These are phyloP conservation scores for Claviceps lovelessii DNA, from an alignment of 2,329 filamentous ascomycete species.

Conservation along the genomic window DNA sequence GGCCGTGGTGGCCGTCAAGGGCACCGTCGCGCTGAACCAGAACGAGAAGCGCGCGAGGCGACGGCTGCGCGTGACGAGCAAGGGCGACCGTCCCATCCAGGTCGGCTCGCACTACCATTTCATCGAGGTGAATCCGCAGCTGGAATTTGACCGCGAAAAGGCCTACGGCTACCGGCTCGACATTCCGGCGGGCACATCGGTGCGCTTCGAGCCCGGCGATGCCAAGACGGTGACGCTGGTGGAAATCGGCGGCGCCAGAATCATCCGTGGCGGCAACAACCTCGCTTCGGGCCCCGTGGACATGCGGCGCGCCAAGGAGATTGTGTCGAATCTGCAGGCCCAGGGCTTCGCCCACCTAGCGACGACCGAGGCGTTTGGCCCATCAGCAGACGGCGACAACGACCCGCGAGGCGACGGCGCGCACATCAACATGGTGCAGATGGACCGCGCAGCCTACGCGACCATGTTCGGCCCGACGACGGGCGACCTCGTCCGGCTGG, in stretches of 20 bases:
- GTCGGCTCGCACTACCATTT: slow-evolving; percentile 95
- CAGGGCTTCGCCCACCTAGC: slow-evolving; percentile 60
- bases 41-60: slow-evolving; percentile 60
- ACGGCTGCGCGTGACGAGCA: slow-evolving; percentile 64
- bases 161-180: slow-evolving; percentile 80
- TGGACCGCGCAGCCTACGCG: slow-evolving; percentile 67
- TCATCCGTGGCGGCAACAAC: slow-evolving; percentile 74
- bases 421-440: slow-evolving; percentile 47
- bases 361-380: background rate
- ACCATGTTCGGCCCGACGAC: slow-evolving; percentile 89
- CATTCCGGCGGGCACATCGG: slow-evolving; percentile 79
- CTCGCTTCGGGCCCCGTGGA: slow-evolving; percentile 64
- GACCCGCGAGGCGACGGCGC: slow-evolving; percentile 35
- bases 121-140: slow-evolving; percentile 79
- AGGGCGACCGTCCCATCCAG: slow-evolving; percentile 80
- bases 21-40: slow-evolving; percentile 55
- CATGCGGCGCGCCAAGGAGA: slow-evolving; percentile 44
- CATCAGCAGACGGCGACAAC: background rate
- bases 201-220: slow-evolving; percentile 89
- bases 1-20: slow-evolving; percentile 59
- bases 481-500: slow-evolving; percentile 71
- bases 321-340: slow-evolving; percentile 50
- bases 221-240: slow-evolving; percentile 80
- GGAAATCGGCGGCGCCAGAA: slow-evolving; percentile 65
- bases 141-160: slow-evolving; percentile 72